Evolutionary conservation across 805 yeast genomes (phyloP).

Genomic region (Torulaspora maleeae): DNA sequence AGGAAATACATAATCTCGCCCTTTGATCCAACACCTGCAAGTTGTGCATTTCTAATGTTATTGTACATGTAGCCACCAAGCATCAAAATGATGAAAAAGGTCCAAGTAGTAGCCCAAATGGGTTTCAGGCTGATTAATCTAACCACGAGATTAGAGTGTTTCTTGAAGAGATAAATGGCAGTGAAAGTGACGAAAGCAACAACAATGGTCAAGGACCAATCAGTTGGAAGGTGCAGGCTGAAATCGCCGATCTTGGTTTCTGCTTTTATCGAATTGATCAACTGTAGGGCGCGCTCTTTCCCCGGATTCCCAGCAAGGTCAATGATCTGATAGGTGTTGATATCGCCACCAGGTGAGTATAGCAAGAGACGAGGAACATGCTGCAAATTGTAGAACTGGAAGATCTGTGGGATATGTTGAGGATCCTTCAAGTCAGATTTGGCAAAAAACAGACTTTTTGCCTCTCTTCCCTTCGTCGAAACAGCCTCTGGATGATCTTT

Average conservation of each 20-base stretch:
- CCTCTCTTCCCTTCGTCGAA: slow-evolving; percentile 20
- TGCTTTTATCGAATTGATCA: slow-evolving; percentile 30
- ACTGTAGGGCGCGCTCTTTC: slow-evolving; percentile 32
- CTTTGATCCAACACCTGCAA: slow-evolving; percentile 40
- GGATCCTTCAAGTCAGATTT: slow-evolving; percentile 65
- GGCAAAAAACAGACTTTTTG: slow-evolving; percentile 58
- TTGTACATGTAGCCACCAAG: slow-evolving; percentile 92
- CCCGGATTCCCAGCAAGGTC: slow-evolving; percentile 36
- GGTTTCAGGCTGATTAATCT: slow-evolving; percentile 46
- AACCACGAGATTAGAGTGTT: slow-evolving; percentile 35
- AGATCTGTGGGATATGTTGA: slow-evolving; percentile 44
- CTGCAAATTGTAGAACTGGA: slow-evolving; percentile 45
- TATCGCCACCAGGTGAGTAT: slow-evolving; percentile 51
- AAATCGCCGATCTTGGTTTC: slow-evolving; percentile 29
- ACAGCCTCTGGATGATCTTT: slow-evolving; percentile 52
- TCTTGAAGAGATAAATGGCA: slow-evolving; percentile 34
- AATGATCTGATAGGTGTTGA: slow-evolving; percentile 28
- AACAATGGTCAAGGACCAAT: slow-evolving; percentile 37
- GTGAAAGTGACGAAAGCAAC: slow-evolving; percentile 37
- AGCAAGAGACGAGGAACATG: slow-evolving; percentile 75
- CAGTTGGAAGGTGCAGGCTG: slow-evolving; percentile 35
- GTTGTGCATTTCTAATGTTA: slow-evolving; percentile 66
- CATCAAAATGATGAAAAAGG: slow-evolving; percentile 68
- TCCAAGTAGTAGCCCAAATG: slow-evolving; percentile 63
- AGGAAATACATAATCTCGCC: slow-evolving; percentile 50